These are phyloP conservation scores for Begonia masoniana DNA, from an alignment of 306 rosid species.

Conservation along the genomic window DNA sequence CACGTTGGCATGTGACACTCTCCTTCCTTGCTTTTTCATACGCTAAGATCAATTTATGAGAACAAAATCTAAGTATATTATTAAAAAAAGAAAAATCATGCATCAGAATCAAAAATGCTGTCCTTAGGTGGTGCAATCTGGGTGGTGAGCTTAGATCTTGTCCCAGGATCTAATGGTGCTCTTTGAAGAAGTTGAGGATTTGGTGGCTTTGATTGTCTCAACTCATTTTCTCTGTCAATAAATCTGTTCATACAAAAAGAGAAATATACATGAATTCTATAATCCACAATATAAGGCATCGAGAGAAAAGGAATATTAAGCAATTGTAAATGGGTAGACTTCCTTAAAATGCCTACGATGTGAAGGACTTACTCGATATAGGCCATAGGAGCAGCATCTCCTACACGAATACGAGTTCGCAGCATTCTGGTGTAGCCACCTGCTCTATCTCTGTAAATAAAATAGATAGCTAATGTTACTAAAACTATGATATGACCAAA, in stretches of 20 bases:
- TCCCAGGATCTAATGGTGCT: constrained; percentile 80
- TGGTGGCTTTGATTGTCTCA: constrained; percentile 79
- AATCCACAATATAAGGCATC: neutral
- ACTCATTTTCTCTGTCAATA: constrained; percentile 71
- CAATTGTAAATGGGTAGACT: too few species aligned
- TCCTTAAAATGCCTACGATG: too few species aligned
- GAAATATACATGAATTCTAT: neutral
- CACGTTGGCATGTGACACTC: too few species aligned
- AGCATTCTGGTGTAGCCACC: constrained; percentile 95
- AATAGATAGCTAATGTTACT: too few species aligned
- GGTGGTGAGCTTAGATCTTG: constrained; percentile 53
- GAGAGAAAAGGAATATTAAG: too few species aligned
- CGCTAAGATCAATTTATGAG: too few species aligned
- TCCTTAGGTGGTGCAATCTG: constrained; percentile 78
- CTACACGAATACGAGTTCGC: constrained; percentile 86
- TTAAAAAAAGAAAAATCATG: constrained; percentile 17
- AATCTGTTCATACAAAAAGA: constrained; percentile 29
- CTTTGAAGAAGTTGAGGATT: constrained; percentile 65
- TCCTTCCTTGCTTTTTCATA: too few species aligned
- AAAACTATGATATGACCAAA: too few species aligned
- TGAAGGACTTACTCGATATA: constrained; percentile 61
- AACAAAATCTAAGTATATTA: too few species aligned
- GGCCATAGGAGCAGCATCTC: constrained; percentile 97
- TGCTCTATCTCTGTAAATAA: constrained; percentile 54
- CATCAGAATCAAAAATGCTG: constrained; percentile 32